A percentile compares a stretch with the other conserved stretches of the same genome.
phyloP scores from a whole-genome alignment of 139 green algal species.

The Tetratostichococcus sp. region DNA sequence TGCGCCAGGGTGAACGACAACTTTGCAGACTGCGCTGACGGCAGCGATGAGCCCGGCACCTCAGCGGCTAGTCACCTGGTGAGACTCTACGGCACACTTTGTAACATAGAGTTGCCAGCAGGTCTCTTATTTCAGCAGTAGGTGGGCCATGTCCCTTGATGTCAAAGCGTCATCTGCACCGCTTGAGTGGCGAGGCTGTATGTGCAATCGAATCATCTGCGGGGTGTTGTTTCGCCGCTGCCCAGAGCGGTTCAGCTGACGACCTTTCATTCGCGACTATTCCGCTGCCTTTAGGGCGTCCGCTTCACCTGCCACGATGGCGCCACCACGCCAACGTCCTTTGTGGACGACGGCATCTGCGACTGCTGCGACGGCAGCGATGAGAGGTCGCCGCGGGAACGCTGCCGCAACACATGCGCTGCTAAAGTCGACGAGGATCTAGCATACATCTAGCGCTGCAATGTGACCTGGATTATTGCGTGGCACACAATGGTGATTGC shows the following conservation, averaged over 20 bases:
- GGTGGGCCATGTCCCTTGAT: too few species aligned
- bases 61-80: background rate
- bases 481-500: too few species aligned
- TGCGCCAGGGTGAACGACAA: background rate
- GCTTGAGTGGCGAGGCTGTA: too few species aligned
- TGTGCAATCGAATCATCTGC: too few species aligned
- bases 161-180: too few species aligned
- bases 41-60: background rate
- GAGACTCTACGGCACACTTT: too few species aligned
- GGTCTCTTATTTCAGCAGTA: background rate
- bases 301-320: background rate
- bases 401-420: background rate
- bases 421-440: background rate
- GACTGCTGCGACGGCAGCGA: background rate
- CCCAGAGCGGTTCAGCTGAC: too few species aligned
- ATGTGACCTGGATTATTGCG: too few species aligned
- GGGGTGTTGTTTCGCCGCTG: too few species aligned
- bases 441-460: background rate
- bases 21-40: background rate
- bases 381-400: background rate
- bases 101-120: too few species aligned
- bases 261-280: too few species aligned
- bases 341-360: slow-evolving; percentile 2
- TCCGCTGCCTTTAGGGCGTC: too few species aligned
- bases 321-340: background rate